A percentile compares a stretch with the other conserved stretches of the same genome.
These are phyloP conservation scores for Pestalotiopsis sp. DNA, from an alignment of 2,329 filamentous ascomycete genomes.

Conservation along the genomic window DNA sequence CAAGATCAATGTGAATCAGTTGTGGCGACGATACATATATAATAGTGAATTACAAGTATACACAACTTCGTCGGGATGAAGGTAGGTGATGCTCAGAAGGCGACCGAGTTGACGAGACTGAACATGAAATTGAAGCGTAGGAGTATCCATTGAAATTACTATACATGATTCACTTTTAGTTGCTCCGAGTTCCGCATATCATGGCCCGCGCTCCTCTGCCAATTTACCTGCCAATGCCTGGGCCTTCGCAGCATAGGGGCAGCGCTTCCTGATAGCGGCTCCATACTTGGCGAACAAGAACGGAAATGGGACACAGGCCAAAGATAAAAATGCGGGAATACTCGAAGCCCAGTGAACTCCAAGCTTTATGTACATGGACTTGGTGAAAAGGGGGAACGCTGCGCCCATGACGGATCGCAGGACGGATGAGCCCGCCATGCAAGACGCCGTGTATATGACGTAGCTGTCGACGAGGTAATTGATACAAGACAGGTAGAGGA, in stretches of 20 bases:
- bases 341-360: not conserved
- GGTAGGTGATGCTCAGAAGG: too few relatives aligned
- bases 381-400: conserved; percentile 40
- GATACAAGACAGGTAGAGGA: conserved; percentile 57
- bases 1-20: too few relatives aligned
- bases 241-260: not conserved
- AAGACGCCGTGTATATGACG: conserved; percentile 66
- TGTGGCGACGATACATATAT: too few relatives aligned
- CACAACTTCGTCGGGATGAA: too few relatives aligned
- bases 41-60: too few relatives aligned
- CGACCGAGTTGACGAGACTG: too few relatives aligned
- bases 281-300: not conserved
- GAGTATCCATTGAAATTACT: not conserved
- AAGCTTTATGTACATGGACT: not conserved
- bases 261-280: not conserved
- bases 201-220: not conserved
- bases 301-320: not conserved
- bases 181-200: not conserved
- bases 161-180: not conserved
- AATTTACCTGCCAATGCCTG: not conserved
- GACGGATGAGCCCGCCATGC: conserved; percentile 69
- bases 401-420: conserved; percentile 61
- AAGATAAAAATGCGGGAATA: not conserved
- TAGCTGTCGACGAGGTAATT: conserved; percentile 58
- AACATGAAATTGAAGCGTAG: too few relatives aligned